These are phyloP conservation scores for Cavenderia fasciculata DNA, from an alignment of 78 protist species.

Conservation along the genomic window DNA sequence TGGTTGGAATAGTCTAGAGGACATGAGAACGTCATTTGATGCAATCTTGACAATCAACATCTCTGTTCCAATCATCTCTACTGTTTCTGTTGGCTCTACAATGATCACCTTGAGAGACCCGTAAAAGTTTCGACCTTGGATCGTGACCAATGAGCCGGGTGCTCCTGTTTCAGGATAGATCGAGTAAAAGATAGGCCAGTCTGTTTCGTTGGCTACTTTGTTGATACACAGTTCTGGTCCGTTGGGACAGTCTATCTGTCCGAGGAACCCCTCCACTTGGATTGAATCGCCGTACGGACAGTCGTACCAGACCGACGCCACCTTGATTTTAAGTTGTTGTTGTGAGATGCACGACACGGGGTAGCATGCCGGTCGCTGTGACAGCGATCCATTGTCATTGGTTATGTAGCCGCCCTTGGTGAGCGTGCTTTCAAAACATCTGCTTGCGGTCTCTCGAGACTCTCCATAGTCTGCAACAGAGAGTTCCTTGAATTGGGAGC, in stretches of 20 bases:
- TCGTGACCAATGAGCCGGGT: slow-evolving; percentile 9
- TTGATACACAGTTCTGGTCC: slow-evolving; percentile 7
- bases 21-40: not conserved
- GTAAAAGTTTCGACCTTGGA: not conserved
- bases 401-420: not conserved
- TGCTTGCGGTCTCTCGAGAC: not conserved
- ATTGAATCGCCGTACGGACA: slow-evolving; percentile 24
- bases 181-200: slow-evolving; percentile 26
- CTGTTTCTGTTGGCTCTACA: not conserved
- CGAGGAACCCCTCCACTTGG: not conserved
- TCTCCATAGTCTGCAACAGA: not conserved
- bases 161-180: not conserved
- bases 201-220: not conserved
- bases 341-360: not conserved
- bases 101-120: not conserved
- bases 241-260: slow-evolving; percentile 27
- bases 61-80: not conserved
- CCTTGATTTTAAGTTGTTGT: slow-evolving; percentile 1
- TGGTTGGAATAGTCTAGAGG: not conserved
- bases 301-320: not conserved
- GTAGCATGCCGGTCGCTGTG: slow-evolving; percentile 11
- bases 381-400: not conserved
- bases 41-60: not conserved
- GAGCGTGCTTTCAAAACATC: slow-evolving; percentile 44
- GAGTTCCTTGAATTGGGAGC: not conserved